A percentile compares a stretch with the other conserved stretches of the same genome.
Evolutionary conservation across 75 land plant species (phyloP).

Genomic region (Cupressus sempervirens): DNA sequence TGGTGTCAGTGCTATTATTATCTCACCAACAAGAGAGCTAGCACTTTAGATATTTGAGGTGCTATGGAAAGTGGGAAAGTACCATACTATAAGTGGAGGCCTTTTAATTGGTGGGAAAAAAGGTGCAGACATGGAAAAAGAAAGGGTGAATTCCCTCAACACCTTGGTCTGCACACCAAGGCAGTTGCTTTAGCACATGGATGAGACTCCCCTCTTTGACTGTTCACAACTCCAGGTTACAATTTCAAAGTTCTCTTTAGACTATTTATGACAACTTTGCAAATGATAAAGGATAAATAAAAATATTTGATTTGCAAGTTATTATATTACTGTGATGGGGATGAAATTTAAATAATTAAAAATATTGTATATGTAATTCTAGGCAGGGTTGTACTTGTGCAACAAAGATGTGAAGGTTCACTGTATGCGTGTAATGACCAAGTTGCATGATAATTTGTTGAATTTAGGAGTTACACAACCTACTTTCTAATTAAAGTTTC

Average conservation of each 20-base stretch:
- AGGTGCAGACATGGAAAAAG: slow-evolving; percentile 79
- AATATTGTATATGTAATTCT: not conserved
- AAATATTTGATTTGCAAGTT: not conserved
- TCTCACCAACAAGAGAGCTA: slow-evolving; percentile 97
- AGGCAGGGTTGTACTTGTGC: not conserved
- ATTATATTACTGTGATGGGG: not conserved
- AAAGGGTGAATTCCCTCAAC: slow-evolving; percentile 64
- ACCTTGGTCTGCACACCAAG: slow-evolving; percentile 97
- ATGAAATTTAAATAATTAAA: not conserved
- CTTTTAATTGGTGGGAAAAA: slow-evolving; percentile 92
- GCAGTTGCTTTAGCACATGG: slow-evolving; percentile 95
- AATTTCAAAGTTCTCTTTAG: not conserved
- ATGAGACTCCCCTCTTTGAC: slow-evolving; percentile 94
- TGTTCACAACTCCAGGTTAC: slow-evolving; percentile 91
- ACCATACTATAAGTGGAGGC: slow-evolving; percentile 88
- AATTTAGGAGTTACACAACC: not conserved
- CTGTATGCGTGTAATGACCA: not conserved
- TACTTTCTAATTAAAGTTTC: not conserved
- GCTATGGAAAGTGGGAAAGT: slow-evolving; percentile 72
- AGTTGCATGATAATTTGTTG: not conserved
- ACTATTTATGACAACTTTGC: not conserved
- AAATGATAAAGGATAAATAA: not conserved
- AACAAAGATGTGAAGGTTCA: not conserved
- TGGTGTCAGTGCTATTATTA: slow-evolving; percentile 92
- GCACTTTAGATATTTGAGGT: slow-evolving; percentile 86